Conservation (phyloP, 1,139 yeast genomes). For the Scheffersomyces insectosa region DNA sequence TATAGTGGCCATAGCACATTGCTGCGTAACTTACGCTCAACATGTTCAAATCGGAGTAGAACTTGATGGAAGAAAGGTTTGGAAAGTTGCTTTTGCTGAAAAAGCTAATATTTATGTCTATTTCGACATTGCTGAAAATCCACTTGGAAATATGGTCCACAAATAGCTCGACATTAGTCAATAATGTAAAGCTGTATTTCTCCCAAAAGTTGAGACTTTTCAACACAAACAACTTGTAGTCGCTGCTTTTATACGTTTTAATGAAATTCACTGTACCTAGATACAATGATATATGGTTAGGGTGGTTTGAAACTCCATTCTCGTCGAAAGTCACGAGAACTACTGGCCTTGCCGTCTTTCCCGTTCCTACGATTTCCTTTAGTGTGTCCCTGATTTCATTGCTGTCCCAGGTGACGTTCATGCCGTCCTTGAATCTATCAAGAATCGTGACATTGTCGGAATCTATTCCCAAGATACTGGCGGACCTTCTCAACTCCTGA, state of each 20-base stretch:
- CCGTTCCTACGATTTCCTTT: constrained; percentile 15
- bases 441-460: constrained; percentile 46
- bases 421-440: constrained; percentile 65
- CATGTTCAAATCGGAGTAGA: constrained; percentile 58
- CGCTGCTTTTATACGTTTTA: constrained; percentile 8
- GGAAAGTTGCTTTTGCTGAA: constrained; percentile 22
- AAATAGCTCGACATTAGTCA: constrained; percentile 48
- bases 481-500: constrained; percentile 59
- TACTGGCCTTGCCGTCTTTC: constrained; percentile 20
- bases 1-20: constrained; percentile 79
- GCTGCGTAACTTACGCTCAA: constrained; percentile 65
- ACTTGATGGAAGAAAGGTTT: constrained; percentile 30
- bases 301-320: constrained; percentile 79
- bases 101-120: constrained; percentile 44
- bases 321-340: constrained; percentile 79
- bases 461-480: constrained; percentile 57
- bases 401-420: constrained; percentile 67
- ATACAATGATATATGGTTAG: constrained; percentile 75
- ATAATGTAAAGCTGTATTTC: constrained; percentile 53
- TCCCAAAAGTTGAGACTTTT: constrained; percentile 47
- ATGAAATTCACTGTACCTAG: constrained; percentile 51
- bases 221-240: constrained; percentile 32
- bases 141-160: constrained; percentile 34
- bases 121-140: constrained; percentile 32
- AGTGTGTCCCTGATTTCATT: constrained; percentile 37